phyloP scores from a whole-genome alignment of 2,329 filamentous ascomycete species.

The Aspergillus novofumigatus region DNA sequence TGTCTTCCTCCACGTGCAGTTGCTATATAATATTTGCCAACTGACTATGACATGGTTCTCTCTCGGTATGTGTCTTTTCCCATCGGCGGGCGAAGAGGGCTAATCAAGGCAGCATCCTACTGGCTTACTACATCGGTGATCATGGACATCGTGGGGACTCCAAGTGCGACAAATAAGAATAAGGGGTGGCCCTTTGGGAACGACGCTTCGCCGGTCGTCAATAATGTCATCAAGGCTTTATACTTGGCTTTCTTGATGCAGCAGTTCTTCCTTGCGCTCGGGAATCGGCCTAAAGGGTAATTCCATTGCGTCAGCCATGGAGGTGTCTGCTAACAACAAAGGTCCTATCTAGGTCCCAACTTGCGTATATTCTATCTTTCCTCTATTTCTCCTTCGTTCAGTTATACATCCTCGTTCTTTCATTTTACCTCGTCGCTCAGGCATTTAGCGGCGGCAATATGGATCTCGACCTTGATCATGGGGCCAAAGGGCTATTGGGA shows the following conservation, averaged over 20 bases:
- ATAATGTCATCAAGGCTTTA: constrained; percentile 83
- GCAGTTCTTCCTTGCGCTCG: constrained; percentile 93
- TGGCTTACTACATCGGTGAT: constrained; percentile 98
- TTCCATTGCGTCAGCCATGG: constrained; percentile 37
- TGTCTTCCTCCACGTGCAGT: constrained; percentile 97
- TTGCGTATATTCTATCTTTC: constrained; percentile 88
- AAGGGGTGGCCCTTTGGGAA: constrained; percentile 89
- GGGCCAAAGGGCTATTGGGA: constrained; percentile 62
- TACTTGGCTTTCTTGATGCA: constrained; percentile 88
- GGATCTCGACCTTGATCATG: constrained; percentile 63
- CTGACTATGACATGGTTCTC: constrained; percentile 89
- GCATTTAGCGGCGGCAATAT: constrained; percentile 63
- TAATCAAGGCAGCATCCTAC: constrained; percentile 69
- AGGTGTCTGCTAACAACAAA: background rate
- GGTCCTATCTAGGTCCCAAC: constrained; percentile 51
- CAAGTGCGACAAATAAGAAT: constrained; percentile 50
- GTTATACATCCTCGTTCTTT: constrained; percentile 82
- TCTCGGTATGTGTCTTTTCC: constrained; percentile 38
- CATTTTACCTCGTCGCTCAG: constrained; percentile 77
- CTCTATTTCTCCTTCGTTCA: constrained; percentile 83
- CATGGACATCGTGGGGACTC: constrained; percentile 89
- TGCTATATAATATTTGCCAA: constrained; percentile 89
- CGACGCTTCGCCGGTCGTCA: constrained; percentile 80
- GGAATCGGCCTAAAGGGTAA: constrained; percentile 94
- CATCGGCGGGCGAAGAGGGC: constrained; percentile 7